Base-by-base conservation (phyloP, 768 basidiomycete genomes). In the Suillus tomentosus region DNA sequence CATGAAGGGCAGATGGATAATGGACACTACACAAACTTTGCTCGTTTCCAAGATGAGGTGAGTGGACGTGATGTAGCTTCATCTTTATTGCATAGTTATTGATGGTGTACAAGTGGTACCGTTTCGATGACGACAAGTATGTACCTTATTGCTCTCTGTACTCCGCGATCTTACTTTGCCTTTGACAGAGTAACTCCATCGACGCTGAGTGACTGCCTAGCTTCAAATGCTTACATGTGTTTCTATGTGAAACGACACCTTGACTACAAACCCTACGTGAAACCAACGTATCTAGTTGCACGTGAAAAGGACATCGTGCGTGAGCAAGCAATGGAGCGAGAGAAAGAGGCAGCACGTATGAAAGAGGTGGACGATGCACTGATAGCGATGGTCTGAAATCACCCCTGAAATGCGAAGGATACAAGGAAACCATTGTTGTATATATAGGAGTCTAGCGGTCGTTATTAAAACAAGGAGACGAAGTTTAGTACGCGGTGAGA, bases 1-100 rank as follows among this genome's bases (percentile, higher is more conserved):
- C 95, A 98, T 74, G 94, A 97, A 75, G 96, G 96, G 6, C 90
- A 92, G 74, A 87, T 97, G 71, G 90, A 96, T 74, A 96, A 94
- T 62, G 96, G 96, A 0, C 96, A 99, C 71, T 99, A 97, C 76
- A 95, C 91, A 36, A 92, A 90, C 73, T 95, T 84, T 74, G 89
- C 91, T 17, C 84, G 93, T 31, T 94, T 87, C 70, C 85, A 89
- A 62, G 91, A 96, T 70, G 94, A 95, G 79, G 91, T 93, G 67
- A 65, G 89, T 79, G 34, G n/a, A 27, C 43, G 40, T 42, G 14
- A 3, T 19, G 43, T 43, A 59, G 24, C 64, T 36, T 17, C 65
- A 59, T 22, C 64, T 36, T 17, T 65, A 59, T 22, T 60, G 37
- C 37, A 19, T 47, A 37, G 19, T 0, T 42, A 24, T 51, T 61